Evolutionary conservation across 495 filamentous ascomycete genomes (phyloP), one percentile per base, ranked within the genome.

Genomic region (Lasiosphaeria hispida): DNA sequence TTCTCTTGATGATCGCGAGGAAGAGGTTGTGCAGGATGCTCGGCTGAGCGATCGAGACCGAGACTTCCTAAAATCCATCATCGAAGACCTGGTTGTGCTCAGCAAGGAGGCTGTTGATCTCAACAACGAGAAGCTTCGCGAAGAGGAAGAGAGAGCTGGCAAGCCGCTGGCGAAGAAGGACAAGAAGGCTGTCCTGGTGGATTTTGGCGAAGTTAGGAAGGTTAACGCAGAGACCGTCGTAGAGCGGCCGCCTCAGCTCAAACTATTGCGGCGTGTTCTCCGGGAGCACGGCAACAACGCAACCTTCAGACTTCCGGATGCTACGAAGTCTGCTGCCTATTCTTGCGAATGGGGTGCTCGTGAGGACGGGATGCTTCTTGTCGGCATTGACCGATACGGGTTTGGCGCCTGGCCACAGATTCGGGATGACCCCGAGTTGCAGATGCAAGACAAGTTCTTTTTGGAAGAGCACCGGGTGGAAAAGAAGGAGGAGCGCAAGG

Each of bases 381-480:
- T 97, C 33, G 94, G 94, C 51, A 96, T 99, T 61, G 85, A 87
- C 55, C 83, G 88, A 40, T 93, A 97, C 68, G 94, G 94, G 1
- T 97, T 95, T 69, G 94, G 94, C 52, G 91, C 91, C 14, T 99
- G 94, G 94, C 79, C 83, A 3, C 83, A 88, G 58, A 97, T 99
- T 64, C 85, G 93, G 9, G 95, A 97, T 63, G 94, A 99, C 65
- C 77, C 83, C 5, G 92, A 96, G 50, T 82, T 99, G 14, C 86
- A 81, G 4, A 86, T 99, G 74, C 78, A 79, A 3, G 94, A 96
- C 61, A 97, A 96, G 67, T 91, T 97, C 69, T 99, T 95, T 76
- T 70, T 99, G 6, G 94, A 99, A 69, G 94, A 99, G 66, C 92
- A 97, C 68, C 88, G 92, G n/a, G 93, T 97, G 18, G 95, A 93